phyloP scores from a whole-genome alignment of 106 monocot species.

The Platanthera guangdongensis region DNA sequence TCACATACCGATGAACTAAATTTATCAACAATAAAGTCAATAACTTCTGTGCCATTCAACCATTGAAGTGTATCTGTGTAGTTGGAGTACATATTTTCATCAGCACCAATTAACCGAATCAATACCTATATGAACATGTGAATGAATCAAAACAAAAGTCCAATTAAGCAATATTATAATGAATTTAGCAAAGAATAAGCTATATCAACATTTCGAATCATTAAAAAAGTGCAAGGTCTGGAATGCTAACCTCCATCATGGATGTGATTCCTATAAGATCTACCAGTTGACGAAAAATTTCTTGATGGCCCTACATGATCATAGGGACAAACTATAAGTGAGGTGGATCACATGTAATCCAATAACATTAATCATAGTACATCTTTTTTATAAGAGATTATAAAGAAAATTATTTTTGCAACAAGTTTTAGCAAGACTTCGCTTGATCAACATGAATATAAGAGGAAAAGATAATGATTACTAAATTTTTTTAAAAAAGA shows the following conservation, averaged over 20 bases:
- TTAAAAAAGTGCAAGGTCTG: background rate
- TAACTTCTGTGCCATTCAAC: constrained; percentile 63
- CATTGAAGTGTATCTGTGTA: constrained; percentile 52
- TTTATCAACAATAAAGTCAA: constrained; percentile 87
- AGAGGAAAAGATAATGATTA: too few relatives aligned
- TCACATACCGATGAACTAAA: constrained; percentile 63
- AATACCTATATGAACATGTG: constrained; percentile 37
- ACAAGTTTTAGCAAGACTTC: background rate
- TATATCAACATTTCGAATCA: too few relatives aligned
- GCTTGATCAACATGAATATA: background rate
- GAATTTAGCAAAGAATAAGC: background rate
- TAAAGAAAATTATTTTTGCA: background rate
- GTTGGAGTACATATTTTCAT: constrained; percentile 68
- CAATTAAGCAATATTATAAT: background rate
- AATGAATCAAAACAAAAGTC: background rate
- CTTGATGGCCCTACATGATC: constrained; percentile 54
- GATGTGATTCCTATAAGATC: constrained; percentile 90
- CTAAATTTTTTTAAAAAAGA: too few relatives aligned
- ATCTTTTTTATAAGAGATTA: background rate
- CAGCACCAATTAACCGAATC: constrained; percentile 81
- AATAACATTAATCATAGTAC: too few relatives aligned
- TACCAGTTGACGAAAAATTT: constrained; percentile 61
- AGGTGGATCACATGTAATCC: too few relatives aligned
- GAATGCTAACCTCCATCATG: constrained; percentile 68
- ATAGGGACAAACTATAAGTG: background rate